phyloP scores from a whole-genome alignment of 352 stramenopile genomes.

The Phytophthora cajani region DNA sequence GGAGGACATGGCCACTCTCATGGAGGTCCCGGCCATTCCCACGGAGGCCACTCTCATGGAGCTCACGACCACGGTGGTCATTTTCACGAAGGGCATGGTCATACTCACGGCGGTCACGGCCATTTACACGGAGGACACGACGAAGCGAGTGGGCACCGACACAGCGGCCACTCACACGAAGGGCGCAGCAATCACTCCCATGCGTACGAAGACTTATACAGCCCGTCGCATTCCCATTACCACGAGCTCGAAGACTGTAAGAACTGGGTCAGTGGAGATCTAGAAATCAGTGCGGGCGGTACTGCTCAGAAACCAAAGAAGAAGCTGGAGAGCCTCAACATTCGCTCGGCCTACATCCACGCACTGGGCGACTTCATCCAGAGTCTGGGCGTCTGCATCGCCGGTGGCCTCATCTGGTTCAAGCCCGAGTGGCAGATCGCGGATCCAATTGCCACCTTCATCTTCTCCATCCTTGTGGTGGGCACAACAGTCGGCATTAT shows the following conservation, averaged over 20 bases:
- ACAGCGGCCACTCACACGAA: too few species aligned
- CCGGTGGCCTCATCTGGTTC: constrained; percentile 96
- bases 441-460: constrained; percentile 97
- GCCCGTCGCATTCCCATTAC: not conserved
- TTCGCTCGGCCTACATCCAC: constrained; percentile 96
- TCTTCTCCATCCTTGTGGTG: constrained; percentile 95
- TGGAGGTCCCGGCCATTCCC: constrained; percentile 22
- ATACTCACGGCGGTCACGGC: constrained; percentile 7
- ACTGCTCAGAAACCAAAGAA: not conserved
- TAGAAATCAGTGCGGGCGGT: constrained; percentile 13
- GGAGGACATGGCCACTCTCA: constrained; percentile 36
- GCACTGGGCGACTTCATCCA: constrained; percentile 98
- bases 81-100: not conserved
- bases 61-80: not conserved
- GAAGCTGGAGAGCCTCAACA: constrained; percentile 91
- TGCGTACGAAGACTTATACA: not conserved
- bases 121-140: not conserved
- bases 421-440: constrained; percentile 96
- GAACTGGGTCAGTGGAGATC: constrained; percentile 7
- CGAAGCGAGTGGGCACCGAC: too few species aligned
- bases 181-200: not conserved
- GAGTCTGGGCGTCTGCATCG: constrained; percentile 95
- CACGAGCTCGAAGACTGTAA: not conserved
- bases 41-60: constrained; percentile 5
- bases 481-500: constrained; percentile 92